Evolutionary conservation across 805 yeast species (phyloP).

Genomic region (Sugiyamaella lignohabitans): DNA sequence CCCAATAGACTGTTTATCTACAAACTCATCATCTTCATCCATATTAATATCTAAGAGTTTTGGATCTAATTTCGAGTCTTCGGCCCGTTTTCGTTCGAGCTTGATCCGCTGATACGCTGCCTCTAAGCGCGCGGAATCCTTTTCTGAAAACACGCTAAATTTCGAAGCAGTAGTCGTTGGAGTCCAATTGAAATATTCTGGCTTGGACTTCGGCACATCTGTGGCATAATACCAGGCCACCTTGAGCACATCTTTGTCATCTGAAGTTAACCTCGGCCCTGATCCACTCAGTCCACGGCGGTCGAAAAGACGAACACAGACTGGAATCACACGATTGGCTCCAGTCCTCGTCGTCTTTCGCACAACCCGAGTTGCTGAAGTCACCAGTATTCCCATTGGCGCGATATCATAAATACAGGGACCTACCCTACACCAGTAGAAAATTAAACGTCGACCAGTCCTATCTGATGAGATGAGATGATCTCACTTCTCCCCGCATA

Average conservation of each 20-base stretch:
- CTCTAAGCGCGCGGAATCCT: conserved; percentile 62
- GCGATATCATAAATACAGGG: too few species aligned
- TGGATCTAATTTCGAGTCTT: background rate
- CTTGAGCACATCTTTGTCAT: background rate
- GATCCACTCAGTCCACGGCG: too few species aligned
- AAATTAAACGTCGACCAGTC: too few species aligned
- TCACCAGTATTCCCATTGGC: too few species aligned
- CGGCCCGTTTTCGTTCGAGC: background rate
- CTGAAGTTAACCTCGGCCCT: too few species aligned
- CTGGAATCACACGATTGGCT: too few species aligned
- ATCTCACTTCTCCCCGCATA: too few species aligned
- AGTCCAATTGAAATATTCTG: conserved; percentile 49
- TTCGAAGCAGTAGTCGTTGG: conserved; percentile 44
- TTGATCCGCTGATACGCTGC: conserved; percentile 32
- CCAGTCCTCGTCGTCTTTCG: too few species aligned
- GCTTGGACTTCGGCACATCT: conserved; percentile 66
- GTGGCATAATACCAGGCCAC: conserved; percentile 74
- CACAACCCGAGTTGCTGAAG: too few species aligned
- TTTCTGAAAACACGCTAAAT: conserved; percentile 59
- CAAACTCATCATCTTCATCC: conserved; percentile 6
- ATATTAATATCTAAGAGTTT: background rate
- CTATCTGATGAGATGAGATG: too few species aligned
- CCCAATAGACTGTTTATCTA: background rate
- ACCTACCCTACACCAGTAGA: too few species aligned
- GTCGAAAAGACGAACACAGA: too few species aligned